Conservation (phyloP, 257 asterid genomes). For the Paraleonurus japonicus region DNA sequence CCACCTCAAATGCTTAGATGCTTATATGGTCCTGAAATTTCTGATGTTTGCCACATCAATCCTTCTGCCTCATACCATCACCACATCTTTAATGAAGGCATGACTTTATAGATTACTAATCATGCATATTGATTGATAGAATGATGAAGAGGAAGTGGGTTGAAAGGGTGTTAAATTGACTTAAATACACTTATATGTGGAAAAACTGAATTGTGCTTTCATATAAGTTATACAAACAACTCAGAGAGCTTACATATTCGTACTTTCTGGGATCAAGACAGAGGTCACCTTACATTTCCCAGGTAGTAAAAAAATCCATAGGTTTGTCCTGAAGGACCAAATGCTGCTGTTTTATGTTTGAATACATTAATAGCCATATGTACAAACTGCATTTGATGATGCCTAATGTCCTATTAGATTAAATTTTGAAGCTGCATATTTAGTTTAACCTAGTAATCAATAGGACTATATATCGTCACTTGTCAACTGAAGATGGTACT, state of each 20-base stretch:
- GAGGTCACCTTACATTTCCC: neutral
- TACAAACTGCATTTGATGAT: neutral
- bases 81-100: neutral
- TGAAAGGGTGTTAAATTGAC: conserved; percentile 8
- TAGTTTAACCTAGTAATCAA: neutral
- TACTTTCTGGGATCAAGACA: neutral
- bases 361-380: neutral
- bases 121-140: conserved; percentile 8
- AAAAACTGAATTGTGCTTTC: conserved; percentile 8
- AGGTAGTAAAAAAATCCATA: neutral
- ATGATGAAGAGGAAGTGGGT: conserved; percentile 16
- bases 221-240: neutral
- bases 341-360: neutral
- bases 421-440: neutral
- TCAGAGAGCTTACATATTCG: neutral
- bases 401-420: neutral
- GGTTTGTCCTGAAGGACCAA: conserved; percentile 1
- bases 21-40: conserved; percentile 11
- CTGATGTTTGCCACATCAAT: conserved; percentile 19
- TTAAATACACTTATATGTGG: neutral
- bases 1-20: conserved; percentile 2
- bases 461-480: conserved; percentile 6
- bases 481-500: neutral
- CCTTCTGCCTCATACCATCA: neutral
- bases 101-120: neutral